Percentiles rank a stretch among this genome's conserved stretches.
These are phyloP conservation scores for Canavalia gladiata DNA, from an alignment of 306 rosid genomes.

Conservation along the genomic window DNA sequence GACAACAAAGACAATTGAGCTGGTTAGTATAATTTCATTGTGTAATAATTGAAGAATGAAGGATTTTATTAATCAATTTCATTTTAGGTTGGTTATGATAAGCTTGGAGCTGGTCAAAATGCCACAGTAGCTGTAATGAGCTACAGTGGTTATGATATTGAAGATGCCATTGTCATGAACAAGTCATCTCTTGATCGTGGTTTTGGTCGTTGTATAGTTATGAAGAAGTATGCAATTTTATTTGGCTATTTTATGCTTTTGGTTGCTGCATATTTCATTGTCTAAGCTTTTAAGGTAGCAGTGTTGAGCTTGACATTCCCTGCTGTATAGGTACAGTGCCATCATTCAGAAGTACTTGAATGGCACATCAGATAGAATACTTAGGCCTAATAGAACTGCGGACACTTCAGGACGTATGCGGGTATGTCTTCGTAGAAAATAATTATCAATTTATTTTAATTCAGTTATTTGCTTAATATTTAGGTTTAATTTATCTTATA, in stretches of 20 bases:
- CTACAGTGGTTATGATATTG: constrained; percentile 98
- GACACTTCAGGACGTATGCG: constrained; percentile 61
- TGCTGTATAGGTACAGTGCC: constrained; percentile 60
- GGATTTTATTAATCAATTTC: constrained; percentile 33
- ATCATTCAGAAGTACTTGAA: constrained; percentile 69
- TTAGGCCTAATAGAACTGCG: constrained; percentile 69
- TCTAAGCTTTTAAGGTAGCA: constrained; percentile 30
- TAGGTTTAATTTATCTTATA: neutral
- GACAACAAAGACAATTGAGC: constrained; percentile 91
- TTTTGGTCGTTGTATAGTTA: constrained; percentile 98
- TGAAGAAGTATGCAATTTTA: constrained; percentile 69
- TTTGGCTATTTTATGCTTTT: constrained; percentile 45
- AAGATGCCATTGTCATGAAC: constrained; percentile 99
- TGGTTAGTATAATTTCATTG: constrained; percentile 70
- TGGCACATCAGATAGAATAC: constrained; percentile 73
- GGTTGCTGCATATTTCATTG: constrained; percentile 31
- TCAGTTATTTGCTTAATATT: constrained; percentile 9
- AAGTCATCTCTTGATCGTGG: constrained; percentile 97
- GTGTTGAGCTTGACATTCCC: constrained; percentile 41
- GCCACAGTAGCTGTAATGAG: constrained; percentile 99
- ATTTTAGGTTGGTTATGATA: constrained; percentile 94
- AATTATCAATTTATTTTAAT: constrained; percentile 13
- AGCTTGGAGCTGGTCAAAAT: constrained; percentile 98
- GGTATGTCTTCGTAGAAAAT: constrained; percentile 51
- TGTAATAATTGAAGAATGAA: neutral